Conservation (phyloP, 2,329 filamentous ascomycete genomes). For the Chaetomium globosum region DNA sequence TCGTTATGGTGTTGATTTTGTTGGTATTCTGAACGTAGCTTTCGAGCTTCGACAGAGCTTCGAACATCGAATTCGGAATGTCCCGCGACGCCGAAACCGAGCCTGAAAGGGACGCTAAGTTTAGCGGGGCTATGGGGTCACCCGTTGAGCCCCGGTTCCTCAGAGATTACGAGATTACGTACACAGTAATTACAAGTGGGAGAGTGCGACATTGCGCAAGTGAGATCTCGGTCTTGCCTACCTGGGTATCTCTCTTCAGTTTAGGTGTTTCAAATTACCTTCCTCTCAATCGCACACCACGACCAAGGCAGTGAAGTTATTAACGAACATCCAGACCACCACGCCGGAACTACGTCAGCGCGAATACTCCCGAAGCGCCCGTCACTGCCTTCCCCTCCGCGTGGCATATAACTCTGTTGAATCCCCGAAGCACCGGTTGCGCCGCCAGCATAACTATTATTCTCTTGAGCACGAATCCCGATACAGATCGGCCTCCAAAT, state of each 20-base stretch:
- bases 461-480: neutral
- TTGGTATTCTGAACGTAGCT: slow-evolving; percentile 19
- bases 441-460: neutral
- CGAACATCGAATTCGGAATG: slow-evolving; percentile 23
- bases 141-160: slow-evolving; percentile 9
- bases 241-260: neutral
- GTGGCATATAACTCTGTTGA: neutral
- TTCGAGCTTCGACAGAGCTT: slow-evolving; percentile 8
- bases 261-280: neutral
- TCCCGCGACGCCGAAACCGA: slow-evolving; percentile 13
- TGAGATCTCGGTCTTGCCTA: slow-evolving; percentile 1
- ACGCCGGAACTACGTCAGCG: neutral
- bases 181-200: neutral
- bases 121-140: slow-evolving; percentile 15
- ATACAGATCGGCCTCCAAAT: neutral
- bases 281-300: neutral
- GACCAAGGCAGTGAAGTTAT: neutral
- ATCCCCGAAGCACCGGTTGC: neutral
- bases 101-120: neutral
- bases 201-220: neutral
- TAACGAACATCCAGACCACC: neutral
- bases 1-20: slow-evolving; percentile 2
- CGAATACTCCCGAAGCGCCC: neutral
- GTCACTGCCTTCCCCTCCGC: neutral
- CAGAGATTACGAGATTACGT: slow-evolving; percentile 18